Base-by-base conservation (phyloP, 306 rosid species). In the Dryas alaskensis region DNA sequence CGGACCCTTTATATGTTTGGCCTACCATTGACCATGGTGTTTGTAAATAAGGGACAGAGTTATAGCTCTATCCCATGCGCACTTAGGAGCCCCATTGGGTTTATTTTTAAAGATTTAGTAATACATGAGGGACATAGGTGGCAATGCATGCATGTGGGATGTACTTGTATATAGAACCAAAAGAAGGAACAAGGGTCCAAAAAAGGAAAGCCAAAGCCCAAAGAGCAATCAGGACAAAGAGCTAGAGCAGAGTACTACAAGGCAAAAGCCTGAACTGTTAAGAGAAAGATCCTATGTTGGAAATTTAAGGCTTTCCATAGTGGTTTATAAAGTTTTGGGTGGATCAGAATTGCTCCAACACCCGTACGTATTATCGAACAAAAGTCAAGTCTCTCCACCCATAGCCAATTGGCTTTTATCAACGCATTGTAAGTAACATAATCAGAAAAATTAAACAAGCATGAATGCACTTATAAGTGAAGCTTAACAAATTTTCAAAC, bases 21-120 rank as follows among this genome's bases (percentile, higher is more conserved):
- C 48, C 73, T 68, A 68, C 73, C 61, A 68, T 43, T 37, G 37
- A 68, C 60, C 60, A 51, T 50, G 43, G 72, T 68, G 16, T 58
- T 68, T 68, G 16, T 37, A n/a, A 14, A 31, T 37, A 16, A 51
- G 73, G 60, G 73, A 68, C 73, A 68, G 60, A 68, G 47, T 68
- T 51, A 68, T 68, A 51, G 31, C 43, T 37, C 60, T n/a, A 37
- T 10, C 16, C 47, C 73, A 68, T 51, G 73, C 70, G 70, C 60
- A 16, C 47, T 68, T 68, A 25, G 60, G 50, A 37, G 55, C 51
- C 31, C 27, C 60, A 68, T 11, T 14, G 31, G 60, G 44, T 50
- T 31, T 66, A 25, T 4, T 58, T 11, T 66, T 66, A 47, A 11
- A 1, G 22, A 47, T 16, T 47, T 12, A 66, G 37, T 31, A 31